Percentiles rank a stretch among this genome's conserved stretches.
Evolutionary conservation across 2,329 filamentous ascomycete genomes (phyloP).

Genomic region (Stemphylium beticola): DNA sequence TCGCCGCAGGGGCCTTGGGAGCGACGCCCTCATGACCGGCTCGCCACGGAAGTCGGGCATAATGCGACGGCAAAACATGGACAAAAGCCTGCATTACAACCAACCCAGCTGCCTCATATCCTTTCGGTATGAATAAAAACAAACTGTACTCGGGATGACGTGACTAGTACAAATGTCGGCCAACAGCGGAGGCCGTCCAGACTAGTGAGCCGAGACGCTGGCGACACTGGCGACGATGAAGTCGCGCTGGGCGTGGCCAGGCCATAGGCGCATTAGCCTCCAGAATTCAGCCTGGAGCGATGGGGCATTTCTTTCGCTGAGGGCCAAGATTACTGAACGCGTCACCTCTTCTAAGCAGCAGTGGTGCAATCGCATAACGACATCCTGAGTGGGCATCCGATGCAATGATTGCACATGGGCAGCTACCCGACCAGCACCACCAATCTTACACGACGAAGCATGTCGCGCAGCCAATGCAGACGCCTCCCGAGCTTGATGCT

Average conservation of each 20-base stretch:
- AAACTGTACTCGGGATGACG: background rate
- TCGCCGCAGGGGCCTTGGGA: conserved; percentile 1
- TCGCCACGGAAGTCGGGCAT: background rate
- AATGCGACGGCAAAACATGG: background rate
- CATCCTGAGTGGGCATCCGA: background rate
- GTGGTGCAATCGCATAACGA: background rate
- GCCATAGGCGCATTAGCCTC: background rate
- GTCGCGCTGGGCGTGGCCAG: background rate
- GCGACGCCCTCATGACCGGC: background rate
- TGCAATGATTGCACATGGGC: conserved; percentile 7
- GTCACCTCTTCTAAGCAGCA: background rate
- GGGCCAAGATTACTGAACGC: background rate
- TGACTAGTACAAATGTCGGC: background rate
- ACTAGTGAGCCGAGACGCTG: background rate
- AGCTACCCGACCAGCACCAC: conserved; percentile 4
- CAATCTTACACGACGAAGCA: background rate
- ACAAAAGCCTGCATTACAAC: background rate
- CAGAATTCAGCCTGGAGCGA: background rate
- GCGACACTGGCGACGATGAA: background rate
- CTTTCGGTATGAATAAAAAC: too few species aligned
- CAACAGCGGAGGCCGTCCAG: background rate
- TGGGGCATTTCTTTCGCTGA: background rate
- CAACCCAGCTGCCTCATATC: too few species aligned
- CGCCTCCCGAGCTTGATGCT: conserved; percentile 9
- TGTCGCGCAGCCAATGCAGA: background rate